A percentile compares a stretch with the other conserved stretches of the same genome.
Evolutionary conservation across 1,139 yeast species (phyloP).

Genomic region (Taphrina sp.): DNA sequence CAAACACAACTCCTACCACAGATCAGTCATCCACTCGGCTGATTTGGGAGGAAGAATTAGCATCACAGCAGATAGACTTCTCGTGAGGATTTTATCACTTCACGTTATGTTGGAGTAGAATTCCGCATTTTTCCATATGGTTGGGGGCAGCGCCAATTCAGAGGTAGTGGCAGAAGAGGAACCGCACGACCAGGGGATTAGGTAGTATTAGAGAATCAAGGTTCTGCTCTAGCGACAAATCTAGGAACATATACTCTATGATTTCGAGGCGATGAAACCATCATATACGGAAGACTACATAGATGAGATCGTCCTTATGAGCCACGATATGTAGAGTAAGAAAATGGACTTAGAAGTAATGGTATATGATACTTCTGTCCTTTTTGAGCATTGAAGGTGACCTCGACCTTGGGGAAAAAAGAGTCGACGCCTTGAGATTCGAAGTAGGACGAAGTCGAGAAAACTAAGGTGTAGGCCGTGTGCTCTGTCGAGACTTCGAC

Average conservation of each 20-base stretch:
- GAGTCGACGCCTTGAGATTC: conserved; percentile 22
- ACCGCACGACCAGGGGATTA: too few relatives aligned
- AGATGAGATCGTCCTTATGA: conserved; percentile 47
- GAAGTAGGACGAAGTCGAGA: conserved; percentile 31
- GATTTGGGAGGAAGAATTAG: too few relatives aligned
- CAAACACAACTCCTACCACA: conserved; percentile 4
- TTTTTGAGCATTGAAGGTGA: conserved; percentile 32
- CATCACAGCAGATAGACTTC: too few relatives aligned
- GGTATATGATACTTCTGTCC: conserved; percentile 79
- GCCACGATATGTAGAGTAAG: conserved; percentile 90
- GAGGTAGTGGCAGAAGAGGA: too few relatives aligned
- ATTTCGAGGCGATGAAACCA: too few relatives aligned
- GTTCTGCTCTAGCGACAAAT: too few relatives aligned
- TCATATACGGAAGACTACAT: background rate
- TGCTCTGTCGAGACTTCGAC: conserved; percentile 9
- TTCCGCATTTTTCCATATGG: too few relatives aligned
- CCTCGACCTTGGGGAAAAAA: conserved; percentile 37
- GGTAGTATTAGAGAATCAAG: too few relatives aligned
- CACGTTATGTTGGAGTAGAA: too few relatives aligned
- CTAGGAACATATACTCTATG: too few relatives aligned
- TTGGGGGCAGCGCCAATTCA: too few relatives aligned
- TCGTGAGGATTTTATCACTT: too few relatives aligned
- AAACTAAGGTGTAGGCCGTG: conserved; percentile 21
- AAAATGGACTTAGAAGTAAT: conserved; percentile 70
- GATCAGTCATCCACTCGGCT: background rate